Evolutionary conservation across 768 basidiomycete genomes (phyloP), one percentile per base, ranked within the genome.

Genomic region (Amanita subjunquillea): DNA sequence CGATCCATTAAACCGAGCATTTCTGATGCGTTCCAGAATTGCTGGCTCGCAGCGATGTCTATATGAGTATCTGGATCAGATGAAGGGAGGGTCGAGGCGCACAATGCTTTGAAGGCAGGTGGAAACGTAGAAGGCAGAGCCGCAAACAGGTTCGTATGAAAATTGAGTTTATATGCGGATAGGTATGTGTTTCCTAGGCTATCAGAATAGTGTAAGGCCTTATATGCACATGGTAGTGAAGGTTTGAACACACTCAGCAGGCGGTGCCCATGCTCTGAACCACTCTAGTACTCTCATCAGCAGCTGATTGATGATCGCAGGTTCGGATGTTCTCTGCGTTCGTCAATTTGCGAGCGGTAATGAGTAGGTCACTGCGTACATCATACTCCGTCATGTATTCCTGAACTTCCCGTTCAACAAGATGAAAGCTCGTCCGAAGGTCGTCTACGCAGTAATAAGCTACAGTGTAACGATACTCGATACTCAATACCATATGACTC

Each of bases 131-230:
- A 68, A 3, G 90, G 87, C 2, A 92, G 76, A 29, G 72, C 66
- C 39, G 87, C 84, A 63, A 86, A 87, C 10, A 91, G 67, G 44
- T 80, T 79, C 1, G 85, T 87, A 60, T 87, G 85, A 60, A 90
- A 91, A 36, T 74, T 70, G 43, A 82, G 73, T 17, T 75, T 81
- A 62, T 84, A 90, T 1, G 83, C 72, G 2, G 75, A 72, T 45
- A 73, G 70, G 25, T 87, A 73, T 0, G 79, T 80, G 27, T 72
- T 59, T 5, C 84, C 85, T 10, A 88, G 70, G 54, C 85, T 88
- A 58, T 53, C n/a, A 15, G 55, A 54, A 59, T 60, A 32, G 23
- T 17, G 10, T 10, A 34, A 12, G 46, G 38, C 40, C 32, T 15
- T 40, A 3, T 29, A 51, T 25, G 22, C 22, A 36, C 22, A 40